A percentile compares a stretch with the other conserved stretches of the same genome.
phyloP scores from a whole-genome alignment of 225 moss, liverwort and hornwort species.

The Takakia lepidozioides region DNA sequence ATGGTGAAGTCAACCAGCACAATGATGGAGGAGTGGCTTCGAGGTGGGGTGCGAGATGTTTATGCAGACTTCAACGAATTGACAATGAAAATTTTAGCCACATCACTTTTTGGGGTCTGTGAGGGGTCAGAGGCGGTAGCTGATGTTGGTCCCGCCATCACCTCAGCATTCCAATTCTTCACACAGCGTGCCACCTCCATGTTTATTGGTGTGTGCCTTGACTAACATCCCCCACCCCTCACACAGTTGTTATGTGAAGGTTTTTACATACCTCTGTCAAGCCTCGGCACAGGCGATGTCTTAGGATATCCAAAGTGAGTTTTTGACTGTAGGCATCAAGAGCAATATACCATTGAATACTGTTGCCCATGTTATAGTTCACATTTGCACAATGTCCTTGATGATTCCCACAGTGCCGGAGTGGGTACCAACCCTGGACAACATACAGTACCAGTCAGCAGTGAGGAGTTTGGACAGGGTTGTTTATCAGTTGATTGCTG shows the following conservation, averaged over 20 bases:
- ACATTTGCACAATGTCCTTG: slow-evolving; percentile 1
- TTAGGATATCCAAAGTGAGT: no score
- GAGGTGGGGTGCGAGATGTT: slow-evolving; percentile 44
- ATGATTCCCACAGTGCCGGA: slow-evolving; percentile 57
- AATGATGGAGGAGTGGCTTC: slow-evolving; percentile 51
- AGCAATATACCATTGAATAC: no score
- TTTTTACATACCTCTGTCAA: no score
- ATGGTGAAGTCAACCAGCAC: slow-evolving; percentile 47
- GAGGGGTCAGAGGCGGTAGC: slow-evolving; percentile 46
- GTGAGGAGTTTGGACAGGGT: slow-evolving; percentile 40
- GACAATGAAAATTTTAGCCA: slow-evolving; percentile 55
- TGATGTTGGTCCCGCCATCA: slow-evolving; percentile 59
- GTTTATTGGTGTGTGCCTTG: slow-evolving; percentile 39
- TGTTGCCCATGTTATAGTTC: slow-evolving; percentile 12
- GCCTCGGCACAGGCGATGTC: no score
- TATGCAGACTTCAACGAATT: slow-evolving; percentile 54
- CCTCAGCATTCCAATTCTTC: slow-evolving; percentile 60
- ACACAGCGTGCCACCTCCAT: slow-evolving; percentile 57
- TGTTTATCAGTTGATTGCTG: slow-evolving; percentile 48
- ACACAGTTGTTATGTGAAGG: no score
- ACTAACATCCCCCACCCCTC: slow-evolving; percentile 8
- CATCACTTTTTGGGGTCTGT: slow-evolving; percentile 47
- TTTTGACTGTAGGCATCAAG: no score
- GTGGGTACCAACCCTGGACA: slow-evolving; percentile 71
- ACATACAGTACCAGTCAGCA: slow-evolving; percentile 46